Conservation (phyloP, 1,139 yeast genomes). For the Yamadazyma conglobata region DNA sequence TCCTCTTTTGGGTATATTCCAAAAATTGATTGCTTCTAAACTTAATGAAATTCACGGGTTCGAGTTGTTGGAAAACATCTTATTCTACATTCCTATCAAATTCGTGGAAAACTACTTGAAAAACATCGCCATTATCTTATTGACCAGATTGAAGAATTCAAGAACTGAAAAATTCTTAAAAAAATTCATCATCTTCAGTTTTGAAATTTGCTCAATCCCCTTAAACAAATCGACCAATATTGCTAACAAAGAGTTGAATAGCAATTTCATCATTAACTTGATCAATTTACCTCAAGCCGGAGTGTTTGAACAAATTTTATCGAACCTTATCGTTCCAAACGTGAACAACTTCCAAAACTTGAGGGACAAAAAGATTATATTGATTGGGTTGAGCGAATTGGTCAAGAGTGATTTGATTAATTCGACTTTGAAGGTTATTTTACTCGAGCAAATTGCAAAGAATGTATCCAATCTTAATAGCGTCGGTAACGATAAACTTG, state of each 20-base stretch:
- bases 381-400: constrained; percentile 69
- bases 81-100: constrained; percentile 53
- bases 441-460: constrained; percentile 51
- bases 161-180: constrained; percentile 81
- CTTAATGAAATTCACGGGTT: constrained; percentile 79
- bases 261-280: constrained; percentile 52
- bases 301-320: constrained; percentile 62
- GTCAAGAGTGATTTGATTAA: constrained; percentile 23
- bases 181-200: constrained; percentile 63
- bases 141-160: constrained; percentile 76
- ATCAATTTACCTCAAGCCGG: constrained; percentile 63
- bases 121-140: constrained; percentile 70
- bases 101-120: constrained; percentile 55
- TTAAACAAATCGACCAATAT: constrained; percentile 20
- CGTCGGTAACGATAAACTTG: constrained; percentile 19
- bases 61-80: constrained; percentile 71
- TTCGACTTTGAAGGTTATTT: constrained; percentile 40
- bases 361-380: constrained; percentile 70
- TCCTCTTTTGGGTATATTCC: constrained; percentile 94
- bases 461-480: constrained; percentile 42
- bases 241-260: constrained; percentile 25
- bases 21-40: constrained; percentile 83
- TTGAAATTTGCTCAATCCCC: constrained; percentile 45
- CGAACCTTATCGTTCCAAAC: constrained; percentile 64
- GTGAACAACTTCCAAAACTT: constrained; percentile 63